phyloP scores from a whole-genome alignment of 2,329 filamentous ascomycete genomes.

The Alternaria sp. region DNA sequence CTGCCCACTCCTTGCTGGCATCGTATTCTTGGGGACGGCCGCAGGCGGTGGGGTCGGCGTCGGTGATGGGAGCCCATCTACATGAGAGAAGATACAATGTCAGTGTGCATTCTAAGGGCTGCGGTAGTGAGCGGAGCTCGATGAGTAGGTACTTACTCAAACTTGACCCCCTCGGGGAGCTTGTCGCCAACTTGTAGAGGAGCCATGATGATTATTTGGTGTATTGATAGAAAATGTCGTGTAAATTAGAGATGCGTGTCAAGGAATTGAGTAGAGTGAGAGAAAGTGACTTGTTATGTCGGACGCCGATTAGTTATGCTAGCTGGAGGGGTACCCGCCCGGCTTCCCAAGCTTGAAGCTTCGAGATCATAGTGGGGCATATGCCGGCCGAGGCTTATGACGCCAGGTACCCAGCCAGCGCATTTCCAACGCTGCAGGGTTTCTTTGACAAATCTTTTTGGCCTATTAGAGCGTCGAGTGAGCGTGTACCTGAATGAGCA shows the following conservation, averaged over 20 bases:
- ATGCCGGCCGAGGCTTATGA: constrained; percentile 10
- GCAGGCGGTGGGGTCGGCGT: constrained; percentile 74
- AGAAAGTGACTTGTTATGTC: not conserved
- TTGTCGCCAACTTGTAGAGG: constrained; percentile 79
- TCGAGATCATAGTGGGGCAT: constrained; percentile 23
- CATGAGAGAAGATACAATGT: not conserved
- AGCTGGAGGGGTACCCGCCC: constrained; percentile 15
- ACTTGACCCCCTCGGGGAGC: constrained; percentile 81
- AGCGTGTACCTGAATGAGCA: constrained; percentile 8
- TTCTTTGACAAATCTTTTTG: constrained; percentile 24
- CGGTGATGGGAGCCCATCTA: constrained; percentile 80
- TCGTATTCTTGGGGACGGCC: constrained; percentile 80
- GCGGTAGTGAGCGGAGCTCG: not conserved
- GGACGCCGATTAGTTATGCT: not conserved
- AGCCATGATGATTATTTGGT: constrained; percentile 57
- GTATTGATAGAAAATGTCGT: not conserved
- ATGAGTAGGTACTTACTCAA: constrained; percentile 63
- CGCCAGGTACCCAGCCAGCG: constrained; percentile 16
- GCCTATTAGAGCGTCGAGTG: constrained; percentile 10
- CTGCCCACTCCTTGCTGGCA: constrained; percentile 75
- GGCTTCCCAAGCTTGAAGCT: constrained; percentile 24
- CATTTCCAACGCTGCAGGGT: not conserved
- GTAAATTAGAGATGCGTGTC: not conserved
- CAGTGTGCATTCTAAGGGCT: not conserved
- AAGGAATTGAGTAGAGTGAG: not conserved